phyloP scores from a whole-genome alignment of 2,329 filamentous ascomycete genomes.

The Talaromyces marneffei region DNA sequence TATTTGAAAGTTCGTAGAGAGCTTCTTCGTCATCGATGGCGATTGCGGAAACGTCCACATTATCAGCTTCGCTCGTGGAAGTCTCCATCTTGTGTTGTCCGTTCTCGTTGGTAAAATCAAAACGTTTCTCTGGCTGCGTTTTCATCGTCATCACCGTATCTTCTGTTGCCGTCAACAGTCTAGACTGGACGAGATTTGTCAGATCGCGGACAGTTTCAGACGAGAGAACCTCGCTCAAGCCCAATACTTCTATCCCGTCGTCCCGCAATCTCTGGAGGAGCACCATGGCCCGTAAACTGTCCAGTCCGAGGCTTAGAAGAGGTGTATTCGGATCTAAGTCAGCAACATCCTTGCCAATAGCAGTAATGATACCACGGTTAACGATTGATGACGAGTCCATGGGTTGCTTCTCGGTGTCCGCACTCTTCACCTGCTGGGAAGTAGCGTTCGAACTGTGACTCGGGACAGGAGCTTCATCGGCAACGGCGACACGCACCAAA shows the following conservation, averaged over 20 bases:
- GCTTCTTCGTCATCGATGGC: not conserved
- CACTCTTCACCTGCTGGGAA: not conserved
- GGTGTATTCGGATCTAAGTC: slow-evolving; percentile 17
- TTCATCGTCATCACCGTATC: not conserved
- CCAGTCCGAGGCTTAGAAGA: slow-evolving; percentile 27
- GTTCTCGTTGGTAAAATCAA: not conserved
- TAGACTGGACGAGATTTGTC: not conserved
- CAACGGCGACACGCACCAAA: not conserved
- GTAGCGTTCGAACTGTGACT: not conserved
- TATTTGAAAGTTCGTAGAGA: not conserved
- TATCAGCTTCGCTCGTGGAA: not conserved
- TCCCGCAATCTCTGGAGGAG: slow-evolving; percentile 28
- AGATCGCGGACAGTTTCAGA: slow-evolving; percentile 19
- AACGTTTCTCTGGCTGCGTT: not conserved
- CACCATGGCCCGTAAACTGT: slow-evolving; percentile 33
- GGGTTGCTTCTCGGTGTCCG: not conserved
- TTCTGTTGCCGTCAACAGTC: not conserved
- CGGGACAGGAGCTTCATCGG: not conserved
- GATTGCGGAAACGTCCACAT: not conserved
- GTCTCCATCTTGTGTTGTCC: not conserved
- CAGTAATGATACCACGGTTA: not conserved
- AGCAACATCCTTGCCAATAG: slow-evolving; percentile 1
- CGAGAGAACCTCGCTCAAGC: slow-evolving; percentile 27
- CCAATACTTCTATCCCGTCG: slow-evolving; percentile 20
- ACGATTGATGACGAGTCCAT: not conserved